Base-by-base conservation (phyloP, 176 grass and related monocot species). In the Urochloa ruziziensis region DNA sequence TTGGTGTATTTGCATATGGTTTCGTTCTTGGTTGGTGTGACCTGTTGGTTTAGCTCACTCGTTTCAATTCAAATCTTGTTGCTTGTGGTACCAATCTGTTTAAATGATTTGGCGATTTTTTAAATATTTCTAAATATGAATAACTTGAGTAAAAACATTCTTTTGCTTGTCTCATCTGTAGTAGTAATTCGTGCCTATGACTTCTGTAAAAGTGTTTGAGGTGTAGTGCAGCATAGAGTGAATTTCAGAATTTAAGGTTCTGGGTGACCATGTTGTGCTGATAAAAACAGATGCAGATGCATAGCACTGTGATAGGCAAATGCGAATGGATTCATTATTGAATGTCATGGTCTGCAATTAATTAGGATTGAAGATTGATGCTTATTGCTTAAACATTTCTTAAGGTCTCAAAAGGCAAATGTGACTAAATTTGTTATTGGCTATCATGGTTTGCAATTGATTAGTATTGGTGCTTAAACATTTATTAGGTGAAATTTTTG, bases 61-160 rank as follows among this genome's bases (percentile, higher is more conserved):
- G 67, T 74, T 84, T 66, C 30, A 81, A 40, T 80, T 85, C 52
- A 48, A 68, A 21, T 66, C 39, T 69, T 69, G 40, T 69, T 84
- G 40, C 76, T 80, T 80, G 57, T 29, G 47, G 7, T 89, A 10
- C 60, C 33, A 24, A 84, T 80, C 51, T 82, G 18, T 84, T 51
- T 46, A 59, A 48, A 65, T 65, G 36, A 65, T 4, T 63, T 73
- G 60, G 67, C 12, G 34, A 66, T 65, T 24, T 19, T 65, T 37
- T 2, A 29, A 29, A 27, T 54, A 19, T 64, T 51, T 77, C 14
- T 48, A 11, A 65, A 32, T 29, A 74, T 74, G 46, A 71, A 62
- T 21, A 67, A 2, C 11, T 35, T 78, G 42, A 65, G 62, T 75
- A 24, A 24, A 64, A 53, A 11, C 32, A 70, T 17, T 37, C 29